These are phyloP conservation scores for Trebouxia sp. DNA, from an alignment of 139 green algal species.

Conservation along the genomic window DNA sequence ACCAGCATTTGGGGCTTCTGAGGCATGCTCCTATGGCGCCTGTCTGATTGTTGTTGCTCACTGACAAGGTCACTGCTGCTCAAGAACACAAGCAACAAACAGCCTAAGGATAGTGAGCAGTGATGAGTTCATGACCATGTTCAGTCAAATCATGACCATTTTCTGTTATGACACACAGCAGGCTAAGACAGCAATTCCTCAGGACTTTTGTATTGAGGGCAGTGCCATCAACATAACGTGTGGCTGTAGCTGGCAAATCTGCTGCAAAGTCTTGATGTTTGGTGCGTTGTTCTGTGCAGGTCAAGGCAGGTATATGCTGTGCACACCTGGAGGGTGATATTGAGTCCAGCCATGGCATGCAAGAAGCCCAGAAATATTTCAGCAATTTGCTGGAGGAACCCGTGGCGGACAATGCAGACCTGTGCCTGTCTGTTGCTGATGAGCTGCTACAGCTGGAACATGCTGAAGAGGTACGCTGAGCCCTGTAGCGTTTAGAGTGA, in stretches of 20 bases:
- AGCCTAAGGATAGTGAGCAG: too few species aligned
- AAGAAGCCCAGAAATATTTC: constrained; percentile 39
- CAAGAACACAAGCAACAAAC: too few species aligned
- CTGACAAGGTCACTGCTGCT: too few species aligned
- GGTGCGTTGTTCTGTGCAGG: not conserved
- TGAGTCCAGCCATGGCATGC: constrained; percentile 24
- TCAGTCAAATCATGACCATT: too few species aligned
- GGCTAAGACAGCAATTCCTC: too few species aligned
- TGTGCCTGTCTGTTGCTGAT: constrained; percentile 64
- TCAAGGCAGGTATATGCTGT: constrained; percentile 60
- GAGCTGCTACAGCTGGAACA: constrained; percentile 49
- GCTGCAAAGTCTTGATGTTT: not conserved
- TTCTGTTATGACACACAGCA: too few species aligned
- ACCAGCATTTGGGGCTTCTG: too few species aligned
- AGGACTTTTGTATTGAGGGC: too few species aligned
- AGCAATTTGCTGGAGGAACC: constrained; percentile 42
- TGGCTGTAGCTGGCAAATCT: not conserved
- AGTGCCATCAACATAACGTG: not conserved
- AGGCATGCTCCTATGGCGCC: too few species aligned
- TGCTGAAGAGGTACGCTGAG: constrained; percentile 12
- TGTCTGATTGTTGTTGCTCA: too few species aligned
- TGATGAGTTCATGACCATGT: too few species aligned
- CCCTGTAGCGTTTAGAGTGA: too few species aligned
- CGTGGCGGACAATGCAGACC: constrained; percentile 59
- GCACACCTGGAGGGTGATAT: constrained; percentile 50